Conservation (phyloP, 345 rosid genomes). For the Raphanus sativus region DNA sequence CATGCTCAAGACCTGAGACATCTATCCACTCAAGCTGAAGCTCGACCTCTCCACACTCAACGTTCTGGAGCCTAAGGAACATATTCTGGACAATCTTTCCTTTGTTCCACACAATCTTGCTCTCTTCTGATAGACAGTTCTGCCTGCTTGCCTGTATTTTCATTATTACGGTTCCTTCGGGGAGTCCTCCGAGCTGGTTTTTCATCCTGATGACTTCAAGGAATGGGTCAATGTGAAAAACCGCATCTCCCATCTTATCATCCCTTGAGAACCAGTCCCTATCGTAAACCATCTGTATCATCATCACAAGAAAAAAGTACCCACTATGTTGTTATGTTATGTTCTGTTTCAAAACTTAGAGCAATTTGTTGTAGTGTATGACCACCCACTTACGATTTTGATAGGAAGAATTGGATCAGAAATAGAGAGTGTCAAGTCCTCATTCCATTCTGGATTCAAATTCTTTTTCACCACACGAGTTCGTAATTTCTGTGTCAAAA, state of each 20-base stretch:
- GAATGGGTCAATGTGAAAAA: slow-evolving; percentile 50
- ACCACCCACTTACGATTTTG: slow-evolving; percentile 52
- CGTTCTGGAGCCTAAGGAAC: slow-evolving; percentile 53
- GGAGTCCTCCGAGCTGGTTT: slow-evolving; percentile 36
- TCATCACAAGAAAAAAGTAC: neutral
- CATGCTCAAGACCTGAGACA: slow-evolving; percentile 13
- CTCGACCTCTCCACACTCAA: slow-evolving; percentile 63
- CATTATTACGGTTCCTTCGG: slow-evolving; percentile 52
- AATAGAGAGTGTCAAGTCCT: slow-evolving; percentile 72
- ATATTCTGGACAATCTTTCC: slow-evolving; percentile 60
- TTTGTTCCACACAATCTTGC: slow-evolving; percentile 50
- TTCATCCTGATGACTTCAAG: slow-evolving; percentile 52
- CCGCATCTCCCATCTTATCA: slow-evolving; percentile 87
- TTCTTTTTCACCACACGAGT: slow-evolving; percentile 67
- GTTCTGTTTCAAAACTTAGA: neutral
- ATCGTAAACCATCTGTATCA: slow-evolving; percentile 64
- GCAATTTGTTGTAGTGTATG: neutral
- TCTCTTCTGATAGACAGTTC: slow-evolving; percentile 64
- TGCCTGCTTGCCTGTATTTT: slow-evolving; percentile 49
- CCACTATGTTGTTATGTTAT: neutral
- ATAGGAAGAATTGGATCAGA: slow-evolving; percentile 60
- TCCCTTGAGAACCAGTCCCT: slow-evolving; percentile 62
- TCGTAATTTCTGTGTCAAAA: slow-evolving; percentile 56
- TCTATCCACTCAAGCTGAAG: slow-evolving; percentile 65
- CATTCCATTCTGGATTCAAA: slow-evolving; percentile 84